Conservation (phyloP, 2,329 filamentous ascomycete species). For the Ophiocordyceps sinensis region DNA sequence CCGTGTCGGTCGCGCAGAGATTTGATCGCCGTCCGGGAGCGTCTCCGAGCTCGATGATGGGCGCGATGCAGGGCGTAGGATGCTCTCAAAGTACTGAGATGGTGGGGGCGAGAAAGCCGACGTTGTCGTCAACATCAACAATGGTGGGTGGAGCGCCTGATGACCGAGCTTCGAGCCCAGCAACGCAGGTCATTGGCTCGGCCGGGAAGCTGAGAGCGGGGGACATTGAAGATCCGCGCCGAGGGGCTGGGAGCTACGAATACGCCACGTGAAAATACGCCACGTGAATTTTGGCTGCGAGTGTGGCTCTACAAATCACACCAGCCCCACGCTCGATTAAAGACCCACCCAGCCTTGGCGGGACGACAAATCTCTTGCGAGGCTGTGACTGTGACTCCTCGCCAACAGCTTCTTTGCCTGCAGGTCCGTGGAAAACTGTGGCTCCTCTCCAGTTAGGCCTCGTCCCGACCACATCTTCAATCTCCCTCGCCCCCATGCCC, state of each 20-base stretch:
- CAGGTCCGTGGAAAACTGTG: conserved; percentile 1
- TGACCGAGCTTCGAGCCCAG: conserved; percentile 1
- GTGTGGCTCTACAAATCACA: neutral
- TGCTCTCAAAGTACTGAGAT: no score
- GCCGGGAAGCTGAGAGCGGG: neutral
- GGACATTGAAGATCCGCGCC: conserved; percentile 5
- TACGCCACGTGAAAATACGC: neutral
- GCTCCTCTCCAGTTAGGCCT: conserved; percentile 1
- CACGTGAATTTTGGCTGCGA: neutral
- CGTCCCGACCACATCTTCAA: neutral
- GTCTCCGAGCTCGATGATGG: no score
- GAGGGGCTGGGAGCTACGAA: conserved; percentile 1
- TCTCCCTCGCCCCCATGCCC: conserved; percentile 38
- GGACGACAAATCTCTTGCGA: no score
- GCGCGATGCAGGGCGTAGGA: no score
- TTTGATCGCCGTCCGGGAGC: no score
- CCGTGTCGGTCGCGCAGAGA: no score
- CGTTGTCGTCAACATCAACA: neutral
- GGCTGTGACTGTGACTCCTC: no score
- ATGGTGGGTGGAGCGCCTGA: conserved; percentile 3
- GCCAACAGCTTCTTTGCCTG: no score
- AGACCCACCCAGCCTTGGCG: no score
- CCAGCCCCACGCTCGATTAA: no score
- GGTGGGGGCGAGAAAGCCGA: neutral
- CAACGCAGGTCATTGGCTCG: conserved; percentile 1